Conservation (phyloP, 306 rosid genomes). For the Begonia fuchsioides region DNA sequence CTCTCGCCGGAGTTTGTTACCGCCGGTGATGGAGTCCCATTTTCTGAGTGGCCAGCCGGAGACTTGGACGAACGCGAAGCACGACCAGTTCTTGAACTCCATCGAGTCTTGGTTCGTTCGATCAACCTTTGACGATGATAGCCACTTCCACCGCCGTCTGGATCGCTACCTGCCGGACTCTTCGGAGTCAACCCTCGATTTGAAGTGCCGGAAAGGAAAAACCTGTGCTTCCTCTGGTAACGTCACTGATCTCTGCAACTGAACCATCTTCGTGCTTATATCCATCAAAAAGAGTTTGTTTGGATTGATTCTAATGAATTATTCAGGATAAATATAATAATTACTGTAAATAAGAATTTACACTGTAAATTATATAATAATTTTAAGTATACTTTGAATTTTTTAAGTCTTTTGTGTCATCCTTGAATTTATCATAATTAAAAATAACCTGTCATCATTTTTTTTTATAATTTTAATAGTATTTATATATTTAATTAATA, state of each 20-base stretch:
- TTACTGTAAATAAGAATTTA: too few relatives aligned
- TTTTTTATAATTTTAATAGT: too few relatives aligned
- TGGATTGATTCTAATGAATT: too few relatives aligned
- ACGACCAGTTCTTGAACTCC: not conserved
- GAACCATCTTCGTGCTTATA: not conserved
- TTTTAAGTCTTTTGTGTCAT: too few relatives aligned
- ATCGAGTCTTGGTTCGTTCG: not conserved
- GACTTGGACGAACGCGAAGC: not conserved
- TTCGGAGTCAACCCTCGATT: not conserved
- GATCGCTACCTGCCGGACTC: not conserved
- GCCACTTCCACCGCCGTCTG: not conserved
- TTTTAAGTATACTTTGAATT: too few relatives aligned
- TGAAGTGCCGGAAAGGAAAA: not conserved
- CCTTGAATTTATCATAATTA: too few relatives aligned
- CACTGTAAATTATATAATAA: too few relatives aligned
- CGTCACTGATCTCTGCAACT: not conserved
- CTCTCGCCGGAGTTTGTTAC: too few relatives aligned
- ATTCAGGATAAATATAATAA: too few relatives aligned
- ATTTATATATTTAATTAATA: too few relatives aligned
- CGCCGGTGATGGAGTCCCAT: constrained; percentile 1
- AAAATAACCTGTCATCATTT: too few relatives aligned
- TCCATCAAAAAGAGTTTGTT: too few relatives aligned
- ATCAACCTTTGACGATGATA: not conserved
- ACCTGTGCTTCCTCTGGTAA: not conserved
- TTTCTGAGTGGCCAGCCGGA: not conserved